A percentile compares a stretch with the other conserved stretches of the same genome.
Conservation (phyloP, 208 protist genomes). For the Leishmania guyanensis region DNA sequence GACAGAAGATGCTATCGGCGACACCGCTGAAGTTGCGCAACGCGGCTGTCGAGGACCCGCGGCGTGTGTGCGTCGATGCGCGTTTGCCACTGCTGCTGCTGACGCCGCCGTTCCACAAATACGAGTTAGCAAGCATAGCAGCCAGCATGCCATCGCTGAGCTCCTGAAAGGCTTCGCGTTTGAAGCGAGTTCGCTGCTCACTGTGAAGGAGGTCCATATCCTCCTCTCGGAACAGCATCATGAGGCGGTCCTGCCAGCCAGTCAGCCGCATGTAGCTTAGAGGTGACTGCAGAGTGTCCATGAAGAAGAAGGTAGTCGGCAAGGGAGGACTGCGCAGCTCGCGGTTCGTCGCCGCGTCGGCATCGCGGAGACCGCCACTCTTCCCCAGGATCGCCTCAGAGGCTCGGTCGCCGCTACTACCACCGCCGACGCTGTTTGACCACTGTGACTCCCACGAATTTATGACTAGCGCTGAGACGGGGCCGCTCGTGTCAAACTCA, state of each 20-base stretch:
- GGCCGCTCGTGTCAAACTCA: conserved; percentile 14
- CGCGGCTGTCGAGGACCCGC: conserved; percentile 5
- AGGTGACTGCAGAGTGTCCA: conserved; percentile 47
- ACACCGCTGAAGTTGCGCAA: conserved; percentile 1
- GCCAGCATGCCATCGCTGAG: conserved; percentile 32
- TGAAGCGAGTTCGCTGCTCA: conserved; percentile 36
- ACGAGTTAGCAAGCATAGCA: conserved; percentile 25
- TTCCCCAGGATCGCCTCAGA: not conserved
- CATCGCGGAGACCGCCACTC: not conserved
- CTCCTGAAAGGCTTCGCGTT: conserved; percentile 39
- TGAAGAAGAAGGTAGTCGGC: conserved; percentile 29
- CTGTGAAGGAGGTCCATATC: conserved; percentile 41
- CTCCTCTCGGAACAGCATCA: conserved; percentile 31
- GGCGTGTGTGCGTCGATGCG: conserved; percentile 26
- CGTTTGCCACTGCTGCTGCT: not conserved
- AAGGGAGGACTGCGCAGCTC: conserved; percentile 21
- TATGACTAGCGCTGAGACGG: conserved; percentile 4
- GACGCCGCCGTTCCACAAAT: conserved; percentile 22
- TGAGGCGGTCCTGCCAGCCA: conserved; percentile 54
- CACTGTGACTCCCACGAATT: not conserved
- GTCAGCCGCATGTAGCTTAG: conserved; percentile 44
- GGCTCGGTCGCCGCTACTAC: not conserved
- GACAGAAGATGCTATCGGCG: not conserved
- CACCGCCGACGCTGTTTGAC: not conserved
- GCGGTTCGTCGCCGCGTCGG: conserved; percentile 8